Evolutionary conservation across 1,284 basidiomycete genomes (phyloP).

Genomic region (Apiotrichum gamsii): DNA sequence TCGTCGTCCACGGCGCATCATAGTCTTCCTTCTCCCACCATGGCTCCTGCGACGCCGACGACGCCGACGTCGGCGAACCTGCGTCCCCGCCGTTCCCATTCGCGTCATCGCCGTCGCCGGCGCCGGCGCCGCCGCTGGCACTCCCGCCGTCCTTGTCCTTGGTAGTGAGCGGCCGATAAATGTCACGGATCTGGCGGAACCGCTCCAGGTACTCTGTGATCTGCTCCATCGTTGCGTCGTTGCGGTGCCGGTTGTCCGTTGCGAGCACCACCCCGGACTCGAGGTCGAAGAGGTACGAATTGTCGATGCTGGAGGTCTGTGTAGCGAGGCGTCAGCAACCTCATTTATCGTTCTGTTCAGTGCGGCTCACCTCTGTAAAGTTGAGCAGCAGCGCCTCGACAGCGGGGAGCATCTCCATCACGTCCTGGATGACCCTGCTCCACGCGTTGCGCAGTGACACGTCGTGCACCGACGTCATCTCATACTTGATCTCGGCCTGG

Average conservation of each 20-base stretch:
- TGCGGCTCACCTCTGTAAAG: conserved; percentile 45
- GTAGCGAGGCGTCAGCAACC: background rate
- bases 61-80: no score
- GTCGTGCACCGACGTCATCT: conserved; percentile 54
- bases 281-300: conserved; percentile 88
- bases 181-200: conserved; percentile 72
- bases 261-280: conserved; percentile 81
- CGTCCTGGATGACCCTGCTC: conserved; percentile 50
- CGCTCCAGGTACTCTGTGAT: conserved; percentile 85
- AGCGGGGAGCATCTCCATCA: conserved; percentile 49
- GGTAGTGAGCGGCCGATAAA: conserved; percentile 53
- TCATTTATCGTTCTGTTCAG: no score
- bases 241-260: conserved; percentile 58
- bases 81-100: background rate
- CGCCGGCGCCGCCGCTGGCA: background rate
- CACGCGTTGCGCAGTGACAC: conserved; percentile 53
- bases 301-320: conserved; percentile 74
- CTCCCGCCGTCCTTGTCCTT: conserved; percentile 52
- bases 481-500: conserved; percentile 47
- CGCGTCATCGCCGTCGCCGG: background rate
- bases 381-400: conserved; percentile 50
- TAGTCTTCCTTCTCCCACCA: conserved; percentile 46
- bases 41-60: conserved; percentile 8
- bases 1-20: conserved; percentile 43
- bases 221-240: conserved; percentile 78